Conservation (phyloP, 2,329 filamentous ascomycete species). For the Elsinoe necatrix region DNA sequence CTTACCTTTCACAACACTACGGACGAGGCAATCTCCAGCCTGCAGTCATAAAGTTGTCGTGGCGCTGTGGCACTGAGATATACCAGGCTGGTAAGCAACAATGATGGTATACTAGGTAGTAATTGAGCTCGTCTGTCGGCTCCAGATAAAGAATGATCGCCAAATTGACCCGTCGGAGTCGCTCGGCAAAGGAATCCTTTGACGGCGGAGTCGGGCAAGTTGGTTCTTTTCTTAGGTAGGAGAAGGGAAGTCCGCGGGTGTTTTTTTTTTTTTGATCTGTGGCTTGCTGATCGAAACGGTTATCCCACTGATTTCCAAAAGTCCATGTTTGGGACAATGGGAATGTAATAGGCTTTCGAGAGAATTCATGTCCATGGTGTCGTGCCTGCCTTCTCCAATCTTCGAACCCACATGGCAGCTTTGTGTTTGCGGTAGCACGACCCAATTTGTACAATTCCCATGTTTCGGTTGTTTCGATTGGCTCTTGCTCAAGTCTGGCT, state of each 20-base stretch:
- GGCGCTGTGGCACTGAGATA: no score
- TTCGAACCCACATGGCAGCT: conserved; percentile 1
- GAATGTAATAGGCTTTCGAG: no score
- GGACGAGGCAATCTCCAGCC: no score
- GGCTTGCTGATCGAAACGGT: background rate
- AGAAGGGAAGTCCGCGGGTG: background rate
- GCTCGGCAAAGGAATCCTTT: background rate
- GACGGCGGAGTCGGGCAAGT: background rate
- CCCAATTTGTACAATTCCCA: background rate
- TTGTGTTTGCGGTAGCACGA: conserved; percentile 4
- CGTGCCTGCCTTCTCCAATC: background rate
- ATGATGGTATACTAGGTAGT: no score
- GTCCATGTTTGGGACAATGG: background rate
- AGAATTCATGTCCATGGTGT: no score
- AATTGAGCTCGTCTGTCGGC: no score
- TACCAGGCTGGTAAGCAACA: no score
- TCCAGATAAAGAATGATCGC: no score
- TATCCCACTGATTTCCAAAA: background rate
- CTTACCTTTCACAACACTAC: no score
- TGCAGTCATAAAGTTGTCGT: no score
- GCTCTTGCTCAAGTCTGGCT: background rate
- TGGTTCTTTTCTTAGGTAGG: background rate
- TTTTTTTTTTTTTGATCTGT: background rate
- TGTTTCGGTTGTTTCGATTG: conserved; percentile 9
- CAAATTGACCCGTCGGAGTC: background rate